Conservation (phyloP, 2,329 filamentous ascomycete species). For the Epichloe uncinata region DNA sequence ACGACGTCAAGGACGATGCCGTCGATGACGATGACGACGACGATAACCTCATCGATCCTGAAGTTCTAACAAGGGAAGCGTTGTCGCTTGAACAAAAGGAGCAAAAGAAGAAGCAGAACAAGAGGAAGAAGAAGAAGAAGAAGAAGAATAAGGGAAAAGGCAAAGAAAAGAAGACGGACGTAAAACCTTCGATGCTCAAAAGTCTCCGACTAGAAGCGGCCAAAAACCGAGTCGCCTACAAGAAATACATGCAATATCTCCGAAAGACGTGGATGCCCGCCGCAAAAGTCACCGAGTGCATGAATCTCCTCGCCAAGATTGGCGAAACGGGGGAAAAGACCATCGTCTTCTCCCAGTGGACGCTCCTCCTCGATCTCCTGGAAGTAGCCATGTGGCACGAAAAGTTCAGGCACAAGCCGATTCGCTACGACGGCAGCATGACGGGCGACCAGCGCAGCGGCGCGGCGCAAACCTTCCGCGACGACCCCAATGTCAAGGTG, state of each 20-base stretch:
- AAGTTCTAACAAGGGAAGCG: slow-evolving; percentile 9
- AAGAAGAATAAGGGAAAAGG: slow-evolving; percentile 22
- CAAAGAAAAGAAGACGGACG: slow-evolving; percentile 29
- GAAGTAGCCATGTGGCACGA: slow-evolving; percentile 58
- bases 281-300: slow-evolving; percentile 69
- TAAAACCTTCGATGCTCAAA: slow-evolving; percentile 44
- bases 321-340: slow-evolving; percentile 51
- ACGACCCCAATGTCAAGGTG: slow-evolving; percentile 51
- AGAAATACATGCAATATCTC: slow-evolving; percentile 56
- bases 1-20: slow-evolving; percentile 21
- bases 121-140: slow-evolving; percentile 10
- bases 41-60: slow-evolving; percentile 8
- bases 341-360: slow-evolving; percentile 71
- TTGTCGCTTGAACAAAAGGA: background rate
- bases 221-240: slow-evolving; percentile 50
- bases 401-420: slow-evolving; percentile 44
- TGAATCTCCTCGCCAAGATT: slow-evolving; percentile 59
- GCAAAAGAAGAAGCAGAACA: slow-evolving; percentile 7
- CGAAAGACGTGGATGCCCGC: slow-evolving; percentile 58
- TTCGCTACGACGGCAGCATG: slow-evolving; percentile 76
- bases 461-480: slow-evolving; percentile 52
- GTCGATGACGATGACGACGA: slow-evolving; percentile 12
- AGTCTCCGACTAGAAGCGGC: slow-evolving; percentile 51
- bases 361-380: slow-evolving; percentile 57
- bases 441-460: slow-evolving; percentile 51